Evolutionary conservation across 352 stramenopile genomes (phyloP).

Genomic region (Phytophthora pini): DNA sequence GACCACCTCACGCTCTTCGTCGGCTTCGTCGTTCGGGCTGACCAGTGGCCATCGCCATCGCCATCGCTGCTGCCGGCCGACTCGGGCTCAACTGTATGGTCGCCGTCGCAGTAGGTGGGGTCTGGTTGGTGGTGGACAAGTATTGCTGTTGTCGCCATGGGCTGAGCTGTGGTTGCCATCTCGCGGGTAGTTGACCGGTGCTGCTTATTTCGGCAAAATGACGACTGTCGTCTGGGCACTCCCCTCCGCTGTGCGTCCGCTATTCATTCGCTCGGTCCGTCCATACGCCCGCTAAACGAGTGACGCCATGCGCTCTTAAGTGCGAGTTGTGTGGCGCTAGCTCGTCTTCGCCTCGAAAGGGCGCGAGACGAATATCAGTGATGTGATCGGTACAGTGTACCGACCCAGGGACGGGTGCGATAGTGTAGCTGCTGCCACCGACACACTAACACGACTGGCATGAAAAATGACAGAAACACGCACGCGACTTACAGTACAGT

Average conservation of each 20-base stretch:
- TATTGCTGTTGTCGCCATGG: neutral
- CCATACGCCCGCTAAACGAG: neutral
- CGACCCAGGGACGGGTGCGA: neutral
- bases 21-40: neutral
- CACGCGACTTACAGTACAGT: too few relatives aligned
- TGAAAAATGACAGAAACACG: too few relatives aligned
- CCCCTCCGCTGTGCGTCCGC: conserved; percentile 26
- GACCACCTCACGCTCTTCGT: conserved; percentile 45
- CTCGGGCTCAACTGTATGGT: conserved; percentile 10
- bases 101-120: neutral
- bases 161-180: conserved; percentile 11
- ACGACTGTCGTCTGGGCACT: conserved; percentile 2
- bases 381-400: conserved; percentile 4
- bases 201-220: conserved; percentile 1
- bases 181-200: conserved; percentile 8
- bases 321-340: conserved; percentile 12
- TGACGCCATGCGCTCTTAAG: neutral
- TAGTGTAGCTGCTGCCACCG: conserved; percentile 1
- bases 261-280: conserved; percentile 24
- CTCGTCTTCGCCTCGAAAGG: conserved; percentile 6
- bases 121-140: conserved; percentile 9
- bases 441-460: neutral
- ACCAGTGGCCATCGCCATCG: neutral
- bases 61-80: neutral
- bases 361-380: conserved; percentile 7